Base-by-base conservation (phyloP, 2,329 filamentous ascomycete genomes). In the Fusarium algeriense region DNA sequence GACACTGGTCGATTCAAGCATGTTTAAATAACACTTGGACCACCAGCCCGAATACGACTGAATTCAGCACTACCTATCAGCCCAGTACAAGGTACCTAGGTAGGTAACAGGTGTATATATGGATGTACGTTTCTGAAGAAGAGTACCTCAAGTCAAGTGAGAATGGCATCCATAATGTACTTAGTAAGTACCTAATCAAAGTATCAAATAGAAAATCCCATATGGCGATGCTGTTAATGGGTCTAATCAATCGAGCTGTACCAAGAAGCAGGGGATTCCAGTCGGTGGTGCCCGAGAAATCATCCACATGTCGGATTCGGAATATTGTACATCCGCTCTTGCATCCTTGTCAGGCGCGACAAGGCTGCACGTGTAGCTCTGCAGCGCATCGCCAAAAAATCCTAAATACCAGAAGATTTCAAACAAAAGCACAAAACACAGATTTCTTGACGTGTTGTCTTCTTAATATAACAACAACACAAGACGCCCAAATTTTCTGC, bases 291-390 rank as follows among this genome's bases (percentile, higher is more conserved):
- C 9, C 23, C 52, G 53, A 56, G 68, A 49, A 71, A 45, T 60
- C 60, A 71, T 23, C 56, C 11, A 2, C 11, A 9, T 2, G 2
- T 20, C 68, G 64, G 71, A 46, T 2, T 3, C 60, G 74, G 74
- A 71, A 49, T 20, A 74, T 73, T 12, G n/a, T 56, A 40, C 17
- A 6, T 59, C 73, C 77, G 68, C 30, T 14, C 7, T 15, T 12
- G 28, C 17, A 64, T 61, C 71, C 71, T 64, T 69, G 70, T 49
- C 56, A 56, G 67, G 70, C 77, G 74, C 76, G 75, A 75, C 75
- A 53, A 77, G 73, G 74, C 73, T 76, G 75, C 71, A 75, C 71
- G 75, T 75, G 73, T 71, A 67, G 67, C 71, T 74, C 70, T 62
- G 26, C 67, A 71, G 62, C 62, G 67, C 61, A 73, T 69, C 57